Percentiles rank a stretch among this genome's conserved stretches.
Evolutionary conservation across 2,329 filamentous ascomycete genomes (phyloP).

Genomic region (Alternaria viburni): DNA sequence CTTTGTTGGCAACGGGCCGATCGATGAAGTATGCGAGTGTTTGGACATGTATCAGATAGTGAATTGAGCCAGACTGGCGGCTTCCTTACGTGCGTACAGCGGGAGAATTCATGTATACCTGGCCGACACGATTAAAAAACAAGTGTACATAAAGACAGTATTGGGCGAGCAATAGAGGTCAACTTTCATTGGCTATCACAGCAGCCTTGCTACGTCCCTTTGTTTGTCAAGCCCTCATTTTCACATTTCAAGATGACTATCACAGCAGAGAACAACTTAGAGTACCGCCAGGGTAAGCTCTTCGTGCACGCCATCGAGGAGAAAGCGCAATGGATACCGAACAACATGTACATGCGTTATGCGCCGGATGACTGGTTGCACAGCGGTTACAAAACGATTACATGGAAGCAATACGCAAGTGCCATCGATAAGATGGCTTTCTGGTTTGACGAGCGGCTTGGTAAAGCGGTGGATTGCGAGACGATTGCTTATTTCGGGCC

Average conservation of each 20-base stretch:
- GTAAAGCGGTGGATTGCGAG: constrained; percentile 6
- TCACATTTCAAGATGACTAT: background rate
- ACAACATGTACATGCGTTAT: constrained; percentile 21
- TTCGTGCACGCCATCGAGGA: constrained; percentile 20
- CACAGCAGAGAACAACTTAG: background rate
- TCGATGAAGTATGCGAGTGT: background rate
- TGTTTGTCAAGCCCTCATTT: background rate
- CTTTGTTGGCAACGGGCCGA: background rate
- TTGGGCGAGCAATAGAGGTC: background rate
- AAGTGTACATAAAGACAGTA: background rate
- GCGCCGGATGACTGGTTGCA: background rate
- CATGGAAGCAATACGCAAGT: background rate
- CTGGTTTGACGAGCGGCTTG: constrained; percentile 25
- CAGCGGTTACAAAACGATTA: background rate
- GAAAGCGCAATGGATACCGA: constrained; percentile 17
- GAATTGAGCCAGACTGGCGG: background rate
- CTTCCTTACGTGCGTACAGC: background rate
- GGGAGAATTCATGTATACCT: background rate
- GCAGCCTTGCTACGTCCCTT: background rate
- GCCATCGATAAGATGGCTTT: constrained; percentile 22
- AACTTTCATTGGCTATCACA: background rate
- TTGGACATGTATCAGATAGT: background rate
- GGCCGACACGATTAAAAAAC: background rate
- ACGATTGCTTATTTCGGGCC: constrained; percentile 24
- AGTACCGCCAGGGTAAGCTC: background rate